Percentiles rank a stretch among this genome's conserved stretches.
phyloP scores from a whole-genome alignment of 768 basidiomycete genomes.

The Mycena sanguinolenta region DNA sequence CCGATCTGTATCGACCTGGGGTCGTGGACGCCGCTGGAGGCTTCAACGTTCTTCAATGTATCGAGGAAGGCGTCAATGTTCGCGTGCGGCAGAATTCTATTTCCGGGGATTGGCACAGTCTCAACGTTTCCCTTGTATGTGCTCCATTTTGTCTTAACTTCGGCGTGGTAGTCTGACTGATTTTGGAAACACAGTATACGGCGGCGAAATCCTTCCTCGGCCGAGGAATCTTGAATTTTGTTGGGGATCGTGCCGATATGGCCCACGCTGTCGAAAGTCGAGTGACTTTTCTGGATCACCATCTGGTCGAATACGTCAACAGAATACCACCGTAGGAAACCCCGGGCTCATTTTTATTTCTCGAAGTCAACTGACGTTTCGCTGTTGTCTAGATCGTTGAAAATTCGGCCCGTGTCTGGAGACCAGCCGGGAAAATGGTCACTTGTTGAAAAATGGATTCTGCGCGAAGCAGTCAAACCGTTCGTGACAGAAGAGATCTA shows the following conservation, averaged over 20 bases:
- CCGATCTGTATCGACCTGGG: too few species aligned
- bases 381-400: too few species aligned
- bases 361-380: neutral
- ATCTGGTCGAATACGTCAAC: slow-evolving; percentile 34
- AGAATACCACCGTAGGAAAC: slow-evolving; percentile 25
- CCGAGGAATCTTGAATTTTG: slow-evolving; percentile 14
- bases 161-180: neutral
- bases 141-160: slow-evolving; percentile 8
- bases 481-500: slow-evolving; percentile 38
- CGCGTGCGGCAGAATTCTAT: too few species aligned
- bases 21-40: too few species aligned
- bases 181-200: slow-evolving; percentile 13
- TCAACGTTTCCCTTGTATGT: too few species aligned
- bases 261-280: too few species aligned
- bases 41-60: too few species aligned
- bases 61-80: too few species aligned
- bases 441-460: slow-evolving; percentile 36
- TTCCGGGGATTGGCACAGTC: too few species aligned
- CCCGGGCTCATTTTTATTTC: too few species aligned
- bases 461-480: slow-evolving; percentile 33
- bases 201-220: slow-evolving; percentile 17
- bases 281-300: slow-evolving; percentile 35
- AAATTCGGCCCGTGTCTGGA: slow-evolving; percentile 11
- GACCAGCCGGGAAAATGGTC: slow-evolving; percentile 16
- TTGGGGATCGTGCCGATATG: too few species aligned